phyloP scores from a whole-genome alignment of 495 filamentous ascomycete genomes.

The Amniculicola lignicola region DNA sequence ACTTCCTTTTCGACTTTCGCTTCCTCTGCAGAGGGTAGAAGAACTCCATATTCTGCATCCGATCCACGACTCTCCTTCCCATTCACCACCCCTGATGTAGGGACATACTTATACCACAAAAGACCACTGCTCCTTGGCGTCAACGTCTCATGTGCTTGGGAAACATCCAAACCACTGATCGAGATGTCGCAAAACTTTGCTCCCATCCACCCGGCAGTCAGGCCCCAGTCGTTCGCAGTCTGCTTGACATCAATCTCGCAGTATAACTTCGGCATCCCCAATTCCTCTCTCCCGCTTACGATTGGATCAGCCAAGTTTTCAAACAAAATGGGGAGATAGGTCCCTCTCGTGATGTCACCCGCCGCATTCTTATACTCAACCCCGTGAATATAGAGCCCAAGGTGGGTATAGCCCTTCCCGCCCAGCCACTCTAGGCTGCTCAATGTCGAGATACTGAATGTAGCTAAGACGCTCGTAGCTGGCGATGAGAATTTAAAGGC shows the following conservation, averaged over 20 bases:
- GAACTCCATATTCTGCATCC: neutral
- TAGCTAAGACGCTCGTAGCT: neutral
- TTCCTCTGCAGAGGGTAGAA: neutral
- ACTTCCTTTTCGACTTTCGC: conserved; percentile 26
- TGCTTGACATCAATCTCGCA: conserved; percentile 39
- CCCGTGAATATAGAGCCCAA: neutral
- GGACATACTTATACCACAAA: conserved; percentile 2
- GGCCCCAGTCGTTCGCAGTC: conserved; percentile 11
- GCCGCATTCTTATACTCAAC: neutral
- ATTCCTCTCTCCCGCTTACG: neutral
- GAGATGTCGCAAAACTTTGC: neutral
- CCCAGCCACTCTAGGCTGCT: neutral
- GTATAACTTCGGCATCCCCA: conserved; percentile 3
- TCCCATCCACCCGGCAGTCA: conserved; percentile 1
- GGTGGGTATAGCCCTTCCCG: neutral
- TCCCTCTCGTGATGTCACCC: neutral
- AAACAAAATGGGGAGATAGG: neutral
- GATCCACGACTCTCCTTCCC: neutral
- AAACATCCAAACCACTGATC: neutral
- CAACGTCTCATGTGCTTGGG: neutral
- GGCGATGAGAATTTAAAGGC: neutral
- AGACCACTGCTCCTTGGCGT: neutral
- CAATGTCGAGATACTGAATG: neutral
- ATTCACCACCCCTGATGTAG: neutral
- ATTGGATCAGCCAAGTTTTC: neutral